phyloP scores from a whole-genome alignment of 805 yeast species.

The Candida endomychidarum region DNA sequence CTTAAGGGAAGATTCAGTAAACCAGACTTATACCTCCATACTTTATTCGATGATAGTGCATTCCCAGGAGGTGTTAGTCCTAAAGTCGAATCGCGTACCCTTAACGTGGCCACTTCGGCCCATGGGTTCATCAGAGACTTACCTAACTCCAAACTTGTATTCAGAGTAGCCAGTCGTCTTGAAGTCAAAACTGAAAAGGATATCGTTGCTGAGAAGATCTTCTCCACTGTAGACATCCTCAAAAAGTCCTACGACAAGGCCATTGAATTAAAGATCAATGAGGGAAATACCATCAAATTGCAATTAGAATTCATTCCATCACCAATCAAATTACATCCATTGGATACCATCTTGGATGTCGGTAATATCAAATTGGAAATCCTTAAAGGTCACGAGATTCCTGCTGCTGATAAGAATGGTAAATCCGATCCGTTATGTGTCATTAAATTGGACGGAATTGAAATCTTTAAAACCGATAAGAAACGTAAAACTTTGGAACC shows the following conservation, averaged over 20 bases:
- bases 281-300: slow-evolving; percentile 39
- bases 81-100: slow-evolving; percentile 45
- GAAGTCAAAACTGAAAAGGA: slow-evolving; percentile 49
- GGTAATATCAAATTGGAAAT: slow-evolving; percentile 61
- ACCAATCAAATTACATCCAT: slow-evolving; percentile 48
- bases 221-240: slow-evolving; percentile 55
- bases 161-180: slow-evolving; percentile 57
- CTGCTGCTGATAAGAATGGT: slow-evolving; percentile 68
- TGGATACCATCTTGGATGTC: slow-evolving; percentile 67
- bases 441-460: slow-evolving; percentile 53
- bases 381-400: slow-evolving; percentile 52
- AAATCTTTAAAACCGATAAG: slow-evolving; percentile 57
- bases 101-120: slow-evolving; percentile 49
- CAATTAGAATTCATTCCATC: slow-evolving; percentile 65
- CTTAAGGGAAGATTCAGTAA: slow-evolving; percentile 48
- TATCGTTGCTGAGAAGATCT: slow-evolving; percentile 49
- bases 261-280: slow-evolving; percentile 42
- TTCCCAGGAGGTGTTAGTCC: slow-evolving; percentile 58
- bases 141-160: slow-evolving; percentile 53
- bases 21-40: slow-evolving; percentile 53
- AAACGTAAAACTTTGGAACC: slow-evolving; percentile 71
- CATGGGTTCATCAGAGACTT: slow-evolving; percentile 71
- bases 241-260: slow-evolving; percentile 49
- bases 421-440: slow-evolving; percentile 70
- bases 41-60: slow-evolving; percentile 62